Evolutionary conservation across 805 yeast genomes (phyloP).

Genomic region (Sugiyamaella floridensis): DNA sequence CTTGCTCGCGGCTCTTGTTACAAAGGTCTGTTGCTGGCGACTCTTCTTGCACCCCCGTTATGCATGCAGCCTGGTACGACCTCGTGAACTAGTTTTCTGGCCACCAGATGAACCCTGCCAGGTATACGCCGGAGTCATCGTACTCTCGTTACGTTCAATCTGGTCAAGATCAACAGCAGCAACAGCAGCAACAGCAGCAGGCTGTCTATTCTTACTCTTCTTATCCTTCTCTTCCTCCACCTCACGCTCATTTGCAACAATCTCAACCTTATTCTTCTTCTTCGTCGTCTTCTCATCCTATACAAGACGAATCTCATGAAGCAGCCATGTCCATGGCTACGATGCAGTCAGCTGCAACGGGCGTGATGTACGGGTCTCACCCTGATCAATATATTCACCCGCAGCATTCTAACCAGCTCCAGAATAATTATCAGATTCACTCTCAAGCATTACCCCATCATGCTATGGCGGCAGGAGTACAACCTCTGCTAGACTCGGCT

Average conservation of each 20-base stretch:
- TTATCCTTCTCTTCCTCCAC: neutral
- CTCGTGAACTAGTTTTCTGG: neutral
- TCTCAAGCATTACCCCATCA: neutral
- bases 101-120: constrained; percentile 3
- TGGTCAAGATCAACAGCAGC: constrained; percentile 13
- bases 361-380: neutral
- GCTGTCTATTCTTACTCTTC: neutral
- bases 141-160: constrained; percentile 8
- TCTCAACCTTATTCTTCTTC: neutral
- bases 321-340: neutral
- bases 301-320: neutral
- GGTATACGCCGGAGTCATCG: constrained; percentile 8
- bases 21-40: neutral
- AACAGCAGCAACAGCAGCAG: constrained; percentile 8
- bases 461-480: neutral
- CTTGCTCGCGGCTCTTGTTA: neutral
- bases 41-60: neutral
- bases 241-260: neutral
- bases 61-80: neutral
- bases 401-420: neutral
- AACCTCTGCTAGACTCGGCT: neutral
- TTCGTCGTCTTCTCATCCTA: neutral
- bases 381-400: neutral
- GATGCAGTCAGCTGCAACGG: neutral
- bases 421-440: neutral